Percentiles rank a stretch among this genome's conserved stretches.
Conservation (phyloP, 2,329 filamentous ascomycete species). For the Seiridium cupressi region DNA sequence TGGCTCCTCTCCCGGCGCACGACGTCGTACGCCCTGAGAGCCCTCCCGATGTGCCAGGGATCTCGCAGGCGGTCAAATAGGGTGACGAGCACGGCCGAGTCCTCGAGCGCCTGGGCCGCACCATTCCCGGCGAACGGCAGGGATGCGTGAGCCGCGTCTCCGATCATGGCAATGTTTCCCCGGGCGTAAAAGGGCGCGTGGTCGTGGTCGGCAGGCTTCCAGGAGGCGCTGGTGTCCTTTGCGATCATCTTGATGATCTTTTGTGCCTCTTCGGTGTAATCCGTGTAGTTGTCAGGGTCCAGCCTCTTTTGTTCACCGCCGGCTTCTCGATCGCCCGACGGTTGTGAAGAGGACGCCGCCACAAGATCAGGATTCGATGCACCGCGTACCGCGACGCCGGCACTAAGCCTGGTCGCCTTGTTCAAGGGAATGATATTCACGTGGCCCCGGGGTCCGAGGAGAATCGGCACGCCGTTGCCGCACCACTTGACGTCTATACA, state of each 20-base stretch:
- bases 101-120: slow-evolving; percentile 35
- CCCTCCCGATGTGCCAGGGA: slow-evolving; percentile 14
- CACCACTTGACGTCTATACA: slow-evolving; percentile 27
- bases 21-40: slow-evolving; percentile 25
- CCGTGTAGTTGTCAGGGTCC: slow-evolving; percentile 24
- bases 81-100: slow-evolving; percentile 27
- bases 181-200: slow-evolving; percentile 27
- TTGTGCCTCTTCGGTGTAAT: slow-evolving; percentile 29
- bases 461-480: slow-evolving; percentile 25
- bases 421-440: slow-evolving; percentile 32
- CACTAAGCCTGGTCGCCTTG: slow-evolving; percentile 30
- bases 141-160: slow-evolving; percentile 33
- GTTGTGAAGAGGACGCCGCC: neutral
- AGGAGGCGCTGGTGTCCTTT: slow-evolving; percentile 26
- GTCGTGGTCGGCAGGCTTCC: slow-evolving; percentile 30
- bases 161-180: slow-evolving; percentile 25
- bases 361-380: slow-evolving; percentile 7
- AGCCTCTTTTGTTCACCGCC: slow-evolving; percentile 12
- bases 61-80: slow-evolving; percentile 19
- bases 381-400: slow-evolving; percentile 30
- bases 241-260: slow-evolving; percentile 28
- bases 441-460: slow-evolving; percentile 29
- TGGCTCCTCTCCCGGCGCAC: slow-evolving; percentile 27
- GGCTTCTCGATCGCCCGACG: neutral
- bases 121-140: slow-evolving; percentile 34